phyloP scores from a whole-genome alignment of 2,329 filamentous ascomycete genomes.

The Pyricularia sp. region DNA sequence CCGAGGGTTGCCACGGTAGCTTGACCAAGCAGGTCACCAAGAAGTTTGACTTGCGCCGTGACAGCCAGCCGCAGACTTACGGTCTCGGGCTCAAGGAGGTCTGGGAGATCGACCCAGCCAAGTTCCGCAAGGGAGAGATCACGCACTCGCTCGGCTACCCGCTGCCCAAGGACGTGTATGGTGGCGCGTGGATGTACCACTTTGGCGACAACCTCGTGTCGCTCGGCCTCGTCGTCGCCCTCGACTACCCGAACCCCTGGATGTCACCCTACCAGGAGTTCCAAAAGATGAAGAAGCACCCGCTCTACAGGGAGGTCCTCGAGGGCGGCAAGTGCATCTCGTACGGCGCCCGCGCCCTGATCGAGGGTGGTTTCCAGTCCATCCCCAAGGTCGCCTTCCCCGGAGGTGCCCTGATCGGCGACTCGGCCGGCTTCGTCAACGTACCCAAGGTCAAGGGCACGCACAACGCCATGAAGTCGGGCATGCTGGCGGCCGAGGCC shows the following conservation, averaged over 20 bases:
- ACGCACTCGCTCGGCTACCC: conserved; percentile 92
- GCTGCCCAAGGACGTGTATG: conserved; percentile 79
- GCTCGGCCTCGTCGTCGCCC: conserved; percentile 80
- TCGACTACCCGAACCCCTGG: conserved; percentile 97
- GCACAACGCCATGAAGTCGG: conserved; percentile 94
- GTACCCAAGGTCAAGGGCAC: conserved; percentile 98
- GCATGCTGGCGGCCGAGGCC: conserved; percentile 91
- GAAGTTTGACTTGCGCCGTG: conserved; percentile 81
- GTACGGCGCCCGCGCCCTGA: conserved; percentile 83
- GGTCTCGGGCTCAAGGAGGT: conserved; percentile 92
- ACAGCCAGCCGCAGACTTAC: conserved; percentile 93
- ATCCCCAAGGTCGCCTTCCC: conserved; percentile 97
- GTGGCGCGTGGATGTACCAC: conserved; percentile 98
- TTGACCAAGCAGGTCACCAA: conserved; percentile 90
- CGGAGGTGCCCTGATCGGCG: conserved; percentile 88
- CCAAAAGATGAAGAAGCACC: conserved; percentile 97
- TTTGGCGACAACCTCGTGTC: conserved; percentile 96
- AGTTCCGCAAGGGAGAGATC: conserved; percentile 79
- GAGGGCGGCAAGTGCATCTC: conserved; percentile 97
- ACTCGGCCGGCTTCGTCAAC: conserved; percentile 94
- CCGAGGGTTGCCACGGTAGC: conserved; percentile 91
- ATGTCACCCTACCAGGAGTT: conserved; percentile 92
- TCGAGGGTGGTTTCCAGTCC: conserved; percentile 94
- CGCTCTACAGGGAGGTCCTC: conserved; percentile 77
- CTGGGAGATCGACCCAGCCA: conserved; percentile 90